These are phyloP conservation scores for Anisodus acutangulus DNA, from an alignment of 257 asterid species.

Conservation along the genomic window DNA sequence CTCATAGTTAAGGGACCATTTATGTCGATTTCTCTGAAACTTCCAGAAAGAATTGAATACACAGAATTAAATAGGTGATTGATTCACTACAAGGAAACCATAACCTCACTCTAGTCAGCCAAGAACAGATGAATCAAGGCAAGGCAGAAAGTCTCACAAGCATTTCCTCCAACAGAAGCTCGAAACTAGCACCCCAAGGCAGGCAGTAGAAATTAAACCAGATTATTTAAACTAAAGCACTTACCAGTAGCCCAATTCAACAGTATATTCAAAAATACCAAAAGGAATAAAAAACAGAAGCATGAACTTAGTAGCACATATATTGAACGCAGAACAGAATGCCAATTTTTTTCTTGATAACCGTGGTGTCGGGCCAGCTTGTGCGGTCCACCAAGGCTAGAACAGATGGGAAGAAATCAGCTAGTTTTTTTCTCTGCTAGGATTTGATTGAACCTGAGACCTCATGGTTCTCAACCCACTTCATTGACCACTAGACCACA, in stretches of 20 bases:
- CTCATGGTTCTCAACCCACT: too few relatives aligned
- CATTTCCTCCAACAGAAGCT: slow-evolving; percentile 14
- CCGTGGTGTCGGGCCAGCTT: too few relatives aligned
- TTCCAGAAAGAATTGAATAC: neutral
- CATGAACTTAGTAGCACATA: neutral
- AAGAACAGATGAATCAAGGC: slow-evolving; percentile 1
- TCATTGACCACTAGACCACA: too few relatives aligned
- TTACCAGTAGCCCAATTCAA: slow-evolving; percentile 9
- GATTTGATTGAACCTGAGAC: too few relatives aligned
- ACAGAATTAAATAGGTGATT: neutral
- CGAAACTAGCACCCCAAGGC: slow-evolving; percentile 1
- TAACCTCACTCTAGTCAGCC: slow-evolving; percentile 8
- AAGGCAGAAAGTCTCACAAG: neutral
- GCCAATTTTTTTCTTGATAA: too few relatives aligned
- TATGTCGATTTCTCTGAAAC: too few relatives aligned
- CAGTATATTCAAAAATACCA: neutral
- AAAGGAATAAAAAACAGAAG: neutral
- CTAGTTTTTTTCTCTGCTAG: too few relatives aligned
- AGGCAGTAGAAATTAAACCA: neutral
- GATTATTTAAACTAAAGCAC: neutral
- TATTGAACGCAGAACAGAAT: slow-evolving; percentile 10
- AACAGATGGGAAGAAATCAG: too few relatives aligned
- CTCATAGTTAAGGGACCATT: too few relatives aligned
- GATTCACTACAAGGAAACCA: neutral
- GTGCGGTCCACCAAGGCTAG: too few relatives aligned